Evolutionary conservation across 768 basidiomycete species (phyloP).

Genomic region (Pulveroboletus frians): DNA sequence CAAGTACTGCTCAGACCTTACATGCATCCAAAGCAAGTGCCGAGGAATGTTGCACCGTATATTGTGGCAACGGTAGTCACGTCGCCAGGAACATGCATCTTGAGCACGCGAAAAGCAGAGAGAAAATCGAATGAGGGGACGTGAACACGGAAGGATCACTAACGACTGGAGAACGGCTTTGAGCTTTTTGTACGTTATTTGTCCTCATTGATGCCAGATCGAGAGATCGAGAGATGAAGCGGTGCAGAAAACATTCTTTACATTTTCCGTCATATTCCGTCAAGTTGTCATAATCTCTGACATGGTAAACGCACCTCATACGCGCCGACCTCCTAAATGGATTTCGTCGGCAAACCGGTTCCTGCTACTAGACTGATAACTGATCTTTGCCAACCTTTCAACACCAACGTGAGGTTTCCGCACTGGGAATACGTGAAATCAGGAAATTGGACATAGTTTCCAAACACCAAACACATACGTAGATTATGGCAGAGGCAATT

Average conservation of each 20-base stretch:
- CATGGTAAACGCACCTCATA: neutral
- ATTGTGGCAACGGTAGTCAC: constrained; percentile 28
- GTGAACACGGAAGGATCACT: constrained; percentile 27
- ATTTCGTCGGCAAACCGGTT: neutral
- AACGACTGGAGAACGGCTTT: neutral
- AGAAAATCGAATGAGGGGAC: constrained; percentile 25
- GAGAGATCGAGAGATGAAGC: constrained; percentile 17
- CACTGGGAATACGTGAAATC: neutral
- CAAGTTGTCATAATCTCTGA: constrained; percentile 7
- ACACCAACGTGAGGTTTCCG: too few species aligned
- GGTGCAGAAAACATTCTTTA: constrained; percentile 9
- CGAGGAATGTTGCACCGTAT: constrained; percentile 30
- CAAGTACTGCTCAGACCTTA: constrained; percentile 1
- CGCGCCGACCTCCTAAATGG: neutral
- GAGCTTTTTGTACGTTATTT: constrained; percentile 32
- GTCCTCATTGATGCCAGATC: constrained; percentile 27
- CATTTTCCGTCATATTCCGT: constrained; percentile 17
- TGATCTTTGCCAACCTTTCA: neutral
- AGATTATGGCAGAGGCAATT: neutral
- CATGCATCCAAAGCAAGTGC: constrained; percentile 29
- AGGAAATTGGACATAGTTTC: too few species aligned
- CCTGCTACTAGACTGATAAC: neutral
- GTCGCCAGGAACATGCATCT: constrained; percentile 25
- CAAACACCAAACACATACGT: neutral
- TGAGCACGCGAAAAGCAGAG: neutral